phyloP scores from a whole-genome alignment of 805 yeast species.

The Hanseniaspora thailandica region DNA sequence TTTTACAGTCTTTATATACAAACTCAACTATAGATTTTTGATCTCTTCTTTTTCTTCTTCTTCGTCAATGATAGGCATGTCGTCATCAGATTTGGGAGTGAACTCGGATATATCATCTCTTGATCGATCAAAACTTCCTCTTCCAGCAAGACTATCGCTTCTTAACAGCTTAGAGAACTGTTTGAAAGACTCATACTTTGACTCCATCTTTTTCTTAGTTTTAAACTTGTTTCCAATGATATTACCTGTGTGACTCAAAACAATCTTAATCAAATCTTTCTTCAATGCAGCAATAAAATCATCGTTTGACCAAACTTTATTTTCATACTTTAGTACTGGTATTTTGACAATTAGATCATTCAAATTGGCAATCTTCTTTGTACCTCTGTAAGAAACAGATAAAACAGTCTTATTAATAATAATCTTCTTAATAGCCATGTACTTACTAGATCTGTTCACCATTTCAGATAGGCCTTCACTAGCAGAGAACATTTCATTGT shows the following conservation, averaged over 20 bases:
- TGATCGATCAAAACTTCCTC: background rate
- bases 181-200: constrained; percentile 15
- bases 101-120: background rate
- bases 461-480: constrained; percentile 40
- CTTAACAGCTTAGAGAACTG: constrained; percentile 15
- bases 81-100: background rate
- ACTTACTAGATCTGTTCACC: constrained; percentile 61
- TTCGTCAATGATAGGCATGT: background rate
- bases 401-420: constrained; percentile 38
- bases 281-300: constrained; percentile 43
- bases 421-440: constrained; percentile 49
- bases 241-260: constrained; percentile 47
- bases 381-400: constrained; percentile 58
- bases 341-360: constrained; percentile 41
- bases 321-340: constrained; percentile 38
- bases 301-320: constrained; percentile 46
- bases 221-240: constrained; percentile 51
- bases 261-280: constrained; percentile 45
- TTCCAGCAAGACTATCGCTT: constrained; percentile 7
- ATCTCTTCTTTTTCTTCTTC: background rate
- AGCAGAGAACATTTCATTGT: background rate
- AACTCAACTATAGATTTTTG: no score
- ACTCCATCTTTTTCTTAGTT: constrained; percentile 29
- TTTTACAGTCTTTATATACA: background rate
- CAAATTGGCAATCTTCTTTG: constrained; percentile 49